Base-by-base conservation (phyloP, 257 asterid genomes). In the Nicotiana attenuata region DNA sequence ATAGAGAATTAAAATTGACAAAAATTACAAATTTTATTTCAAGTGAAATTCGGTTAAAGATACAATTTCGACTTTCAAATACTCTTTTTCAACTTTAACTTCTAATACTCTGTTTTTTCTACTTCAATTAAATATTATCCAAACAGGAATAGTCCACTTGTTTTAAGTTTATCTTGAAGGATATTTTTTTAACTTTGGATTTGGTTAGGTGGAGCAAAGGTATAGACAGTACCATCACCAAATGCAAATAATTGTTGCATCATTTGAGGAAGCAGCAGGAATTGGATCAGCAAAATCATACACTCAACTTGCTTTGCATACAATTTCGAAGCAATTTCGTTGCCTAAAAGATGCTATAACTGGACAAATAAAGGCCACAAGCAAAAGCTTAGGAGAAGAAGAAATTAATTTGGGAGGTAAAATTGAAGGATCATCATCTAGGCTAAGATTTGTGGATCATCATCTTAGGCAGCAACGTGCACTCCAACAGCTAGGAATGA, bases 231-330 rank as follows among this genome's bases (percentile, higher is more conserved):
- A 93, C 85, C 90, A 92, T 57, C 87, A 91, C 28, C 92, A 91
- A 22, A 93, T 92, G 93, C 93, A 92, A 67, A 87, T 87, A 14
- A 85, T 91, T 1, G 87, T 91, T 22, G 35, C 90, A 28, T 86
- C 91, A 29, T 92, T 93, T 64, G 93, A 93, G 86, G 89, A 91
- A 65, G 90, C 89, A n/a, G 92, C 97, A 7, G 97, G 97, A 28
- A 73, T 59, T 4, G 94, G 97, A 1, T 89, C 97, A 5, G 91
- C 94, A 10, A 86, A 76, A 80, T 82, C 93, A 10, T 93, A 92
- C 88, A 92, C 97, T 22, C 89, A 85, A 7, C 87, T 90, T 4
- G 95, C 95, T 15, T 84, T 88, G 20, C 86, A 90, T 20, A 90
- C 95, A 13, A 92, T 93, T 75, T 85, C 92, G 31, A 93, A 90